Percentiles rank a stretch among this genome's conserved stretches.
These are phyloP conservation scores for Stephanodiscus minutulus DNA, from an alignment of 108 stramenopile genomes.

Conservation along the genomic window DNA sequence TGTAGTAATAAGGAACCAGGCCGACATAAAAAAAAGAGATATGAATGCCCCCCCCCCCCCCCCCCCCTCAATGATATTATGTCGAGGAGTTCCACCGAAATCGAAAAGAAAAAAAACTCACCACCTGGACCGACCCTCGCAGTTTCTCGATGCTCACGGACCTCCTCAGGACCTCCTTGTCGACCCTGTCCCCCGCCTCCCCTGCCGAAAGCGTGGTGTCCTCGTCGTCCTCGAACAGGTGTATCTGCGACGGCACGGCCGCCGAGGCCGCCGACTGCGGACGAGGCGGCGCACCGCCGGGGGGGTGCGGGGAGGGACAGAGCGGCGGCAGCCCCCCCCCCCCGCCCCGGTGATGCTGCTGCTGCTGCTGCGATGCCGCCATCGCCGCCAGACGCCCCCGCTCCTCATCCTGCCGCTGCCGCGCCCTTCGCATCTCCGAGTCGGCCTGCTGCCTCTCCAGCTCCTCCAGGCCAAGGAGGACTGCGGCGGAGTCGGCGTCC, in stretches of 20 bases:
- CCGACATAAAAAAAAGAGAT: too few relatives aligned
- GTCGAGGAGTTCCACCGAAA: too few relatives aligned
- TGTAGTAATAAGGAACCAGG: too few relatives aligned
- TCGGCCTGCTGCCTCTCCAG: constrained; percentile 58
- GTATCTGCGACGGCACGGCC: constrained; percentile 33
- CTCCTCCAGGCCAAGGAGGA: constrained; percentile 46
- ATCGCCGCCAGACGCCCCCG: neutral
- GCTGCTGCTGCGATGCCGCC: constrained; percentile 8
- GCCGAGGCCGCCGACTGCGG: neutral
- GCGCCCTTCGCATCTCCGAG: constrained; percentile 35
- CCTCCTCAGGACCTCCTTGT: constrained; percentile 10
- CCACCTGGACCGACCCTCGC: constrained; percentile 20
- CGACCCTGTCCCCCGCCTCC: neutral
- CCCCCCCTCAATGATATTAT: too few relatives aligned
- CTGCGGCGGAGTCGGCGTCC: constrained; percentile 8
- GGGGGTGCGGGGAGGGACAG: constrained; percentile 1
- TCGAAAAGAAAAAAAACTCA: too few relatives aligned
- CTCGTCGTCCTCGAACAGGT: constrained; percentile 29
- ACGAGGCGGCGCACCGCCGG: neutral
- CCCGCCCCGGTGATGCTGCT: constrained; percentile 10
- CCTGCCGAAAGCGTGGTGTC: constrained; percentile 21
- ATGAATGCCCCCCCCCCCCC: too few relatives aligned
- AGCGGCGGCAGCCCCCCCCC: constrained; percentile 25
- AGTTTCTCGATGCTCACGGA: constrained; percentile 29
- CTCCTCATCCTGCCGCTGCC: too few relatives aligned